Evolutionary conservation across 2,329 filamentous ascomycete genomes (phyloP), one percentile per base, ranked within the genome.

Genomic region (Pyrenophora tritici-repentis): DNA sequence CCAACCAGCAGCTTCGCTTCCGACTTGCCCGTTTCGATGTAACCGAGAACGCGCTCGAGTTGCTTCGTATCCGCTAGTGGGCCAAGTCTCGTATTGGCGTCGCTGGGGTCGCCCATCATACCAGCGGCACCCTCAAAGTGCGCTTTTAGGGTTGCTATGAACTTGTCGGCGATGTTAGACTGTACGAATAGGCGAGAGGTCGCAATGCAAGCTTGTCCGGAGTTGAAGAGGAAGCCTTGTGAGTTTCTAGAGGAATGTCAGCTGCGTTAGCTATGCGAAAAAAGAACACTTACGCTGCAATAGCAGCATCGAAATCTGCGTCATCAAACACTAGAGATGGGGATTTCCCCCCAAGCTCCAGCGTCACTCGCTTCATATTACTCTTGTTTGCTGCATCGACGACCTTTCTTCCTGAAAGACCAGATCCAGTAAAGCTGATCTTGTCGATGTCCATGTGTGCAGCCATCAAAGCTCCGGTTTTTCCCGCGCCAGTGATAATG

Each of bases 171-270:
- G 38, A 73, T 70, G 34, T 55, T 49, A 39, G 66, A 62, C 31
- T 72, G 67, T 3, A 73, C 59, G 29, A 69, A 66, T 2, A 83
- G 75, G 4, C 82, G 75, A 3, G 80, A 81, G 47, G 80, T 83
- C 0, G 83, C 82, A 59, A 83, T 76, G 66, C 84, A 87, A 1
- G 78, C 76, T 59, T 86, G 83, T 0, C 82, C 81, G 34, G 78
- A 79, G 62, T 83, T 79, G 56, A 75, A 73, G 49, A 80, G 75
- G 46, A 86, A 68, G 37, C 53, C 57, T n/a, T 58, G 56, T 9
- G 26, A 29, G 26, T 29, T 29, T 29, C 26, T 29, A 20, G 26
- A 10, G 12, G 3, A 10, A 2, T 10, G 10, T 29, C 9, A 29
- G 26, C 26, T 13, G 26, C 10, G 9, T 12, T 29, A 1, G 9